Conservation (phyloP, 345 rosid genomes). For the Rhizophora mangle region DNA sequence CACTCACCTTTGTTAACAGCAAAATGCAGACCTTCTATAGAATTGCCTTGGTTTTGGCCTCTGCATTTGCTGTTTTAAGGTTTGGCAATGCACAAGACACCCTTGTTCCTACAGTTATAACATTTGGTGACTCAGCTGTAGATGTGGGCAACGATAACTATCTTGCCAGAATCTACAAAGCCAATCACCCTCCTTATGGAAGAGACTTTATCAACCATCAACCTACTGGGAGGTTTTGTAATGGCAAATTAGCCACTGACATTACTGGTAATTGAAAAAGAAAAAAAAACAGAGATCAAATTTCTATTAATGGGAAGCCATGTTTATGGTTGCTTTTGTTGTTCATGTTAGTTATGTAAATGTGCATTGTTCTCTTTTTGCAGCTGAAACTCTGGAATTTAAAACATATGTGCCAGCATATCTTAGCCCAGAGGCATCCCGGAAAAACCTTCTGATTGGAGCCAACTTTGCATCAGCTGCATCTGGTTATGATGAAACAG, state of each 20-base stretch:
- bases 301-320: no score
- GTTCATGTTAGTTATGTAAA: no score
- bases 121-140: constrained; percentile 84
- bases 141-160: constrained; percentile 95
- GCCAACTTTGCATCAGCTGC: constrained; percentile 95
- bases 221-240: constrained; percentile 90
- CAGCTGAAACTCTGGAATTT: constrained; percentile 89
- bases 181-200: constrained; percentile 91
- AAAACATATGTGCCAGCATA: constrained; percentile 72
- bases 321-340: no score
- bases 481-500: constrained; percentile 79
- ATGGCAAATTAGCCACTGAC: constrained; percentile 90
- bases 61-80: not conserved
- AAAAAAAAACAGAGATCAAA: no score
- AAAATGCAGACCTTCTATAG: constrained; percentile 10
- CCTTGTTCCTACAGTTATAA: constrained; percentile 68
- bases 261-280: constrained; percentile 49
- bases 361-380: constrained; percentile 3
- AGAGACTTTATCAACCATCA: constrained; percentile 64
- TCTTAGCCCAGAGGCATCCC: constrained; percentile 82
- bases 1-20: not conserved
- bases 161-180: constrained; percentile 70
- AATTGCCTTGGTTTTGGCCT: not conserved
- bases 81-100: constrained; percentile 37
- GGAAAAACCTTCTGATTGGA: constrained; percentile 87